phyloP scores from a whole-genome alignment of 495 filamentous ascomycete species.

The Pseudotulostoma volvatum region DNA sequence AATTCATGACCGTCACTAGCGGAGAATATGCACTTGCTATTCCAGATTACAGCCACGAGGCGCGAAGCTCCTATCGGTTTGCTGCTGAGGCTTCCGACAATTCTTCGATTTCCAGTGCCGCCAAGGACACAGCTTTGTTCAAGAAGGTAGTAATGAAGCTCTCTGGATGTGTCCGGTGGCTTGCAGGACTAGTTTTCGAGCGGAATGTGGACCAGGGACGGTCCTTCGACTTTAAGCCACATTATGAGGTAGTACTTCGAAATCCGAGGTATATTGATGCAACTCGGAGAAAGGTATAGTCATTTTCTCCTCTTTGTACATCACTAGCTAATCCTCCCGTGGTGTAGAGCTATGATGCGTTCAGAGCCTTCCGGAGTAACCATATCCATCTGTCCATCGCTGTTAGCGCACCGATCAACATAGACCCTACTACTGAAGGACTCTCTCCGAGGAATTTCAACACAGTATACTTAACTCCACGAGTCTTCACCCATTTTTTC shows the following conservation, averaged over 20 bases:
- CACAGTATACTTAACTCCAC: constrained; percentile 76
- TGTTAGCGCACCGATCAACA: constrained; percentile 62
- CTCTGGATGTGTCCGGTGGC: constrained; percentile 82
- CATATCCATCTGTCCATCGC: constrained; percentile 90
- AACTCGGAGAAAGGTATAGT: constrained; percentile 26
- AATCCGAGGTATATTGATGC: constrained; percentile 55
- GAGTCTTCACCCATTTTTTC: constrained; percentile 97
- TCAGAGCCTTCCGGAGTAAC: constrained; percentile 81
- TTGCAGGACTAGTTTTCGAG: constrained; percentile 84
- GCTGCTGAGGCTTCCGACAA: constrained; percentile 44
- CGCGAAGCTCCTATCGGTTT: constrained; percentile 44
- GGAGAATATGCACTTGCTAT: constrained; percentile 87
- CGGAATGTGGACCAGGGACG: constrained; percentile 51
- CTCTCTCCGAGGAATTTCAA: constrained; percentile 81
- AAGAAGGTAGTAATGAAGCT: constrained; percentile 98
- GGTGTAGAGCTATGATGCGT: constrained; percentile 64
- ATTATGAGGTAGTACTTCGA: constrained; percentile 81
- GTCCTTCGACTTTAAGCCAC: constrained; percentile 75
- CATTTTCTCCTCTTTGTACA: too few species aligned
- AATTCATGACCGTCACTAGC: constrained; percentile 90
- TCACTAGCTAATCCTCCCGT: too few species aligned
- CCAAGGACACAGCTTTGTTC: constrained; percentile 64
- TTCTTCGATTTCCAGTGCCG: constrained; percentile 43
- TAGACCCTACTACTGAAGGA: constrained; percentile 26
- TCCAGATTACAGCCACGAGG: constrained; percentile 83